phyloP scores from a whole-genome alignment of 352 stramenopile genomes.

The Globisporangium orthogonon region DNA sequence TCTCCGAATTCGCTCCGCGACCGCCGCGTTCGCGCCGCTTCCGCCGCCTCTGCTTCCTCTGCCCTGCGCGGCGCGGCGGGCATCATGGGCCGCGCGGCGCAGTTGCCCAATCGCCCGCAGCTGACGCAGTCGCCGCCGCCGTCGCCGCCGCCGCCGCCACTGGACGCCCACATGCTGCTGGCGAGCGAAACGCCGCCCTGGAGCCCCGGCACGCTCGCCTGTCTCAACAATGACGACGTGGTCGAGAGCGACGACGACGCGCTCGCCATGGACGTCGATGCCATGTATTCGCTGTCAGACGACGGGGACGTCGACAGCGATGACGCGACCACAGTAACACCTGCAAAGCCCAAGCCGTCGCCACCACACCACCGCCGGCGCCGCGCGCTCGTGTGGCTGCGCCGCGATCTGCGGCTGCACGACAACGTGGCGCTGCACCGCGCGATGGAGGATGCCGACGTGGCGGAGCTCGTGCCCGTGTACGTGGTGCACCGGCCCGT shows the following conservation, averaged over 20 bases:
- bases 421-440: constrained; percentile 92
- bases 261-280: constrained; percentile 6
- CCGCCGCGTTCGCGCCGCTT: background rate
- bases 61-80: too few relatives aligned
- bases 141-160: background rate
- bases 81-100: background rate
- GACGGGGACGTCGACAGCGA: background rate
- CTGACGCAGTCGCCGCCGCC: background rate
- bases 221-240: constrained; percentile 3
- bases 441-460: constrained; percentile 27
- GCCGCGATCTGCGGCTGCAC: constrained; percentile 92
- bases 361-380: constrained; percentile 2
- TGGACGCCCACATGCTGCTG: constrained; percentile 3
- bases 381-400: constrained; percentile 88
- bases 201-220: constrained; percentile 11
- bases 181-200: constrained; percentile 6
- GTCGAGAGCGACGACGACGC: background rate
- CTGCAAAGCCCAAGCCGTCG: background rate
- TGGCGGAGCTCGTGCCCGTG: constrained; percentile 50
- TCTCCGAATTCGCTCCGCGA: background rate
- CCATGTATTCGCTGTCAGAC: constrained; percentile 2
- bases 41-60: background rate
- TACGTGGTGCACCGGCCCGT: constrained; percentile 85
- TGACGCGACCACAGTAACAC: background rate
- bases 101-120: background rate